These are phyloP conservation scores for Yarrowia yakushimensis DNA, from an alignment of 805 yeast species.

Conservation along the genomic window DNA sequence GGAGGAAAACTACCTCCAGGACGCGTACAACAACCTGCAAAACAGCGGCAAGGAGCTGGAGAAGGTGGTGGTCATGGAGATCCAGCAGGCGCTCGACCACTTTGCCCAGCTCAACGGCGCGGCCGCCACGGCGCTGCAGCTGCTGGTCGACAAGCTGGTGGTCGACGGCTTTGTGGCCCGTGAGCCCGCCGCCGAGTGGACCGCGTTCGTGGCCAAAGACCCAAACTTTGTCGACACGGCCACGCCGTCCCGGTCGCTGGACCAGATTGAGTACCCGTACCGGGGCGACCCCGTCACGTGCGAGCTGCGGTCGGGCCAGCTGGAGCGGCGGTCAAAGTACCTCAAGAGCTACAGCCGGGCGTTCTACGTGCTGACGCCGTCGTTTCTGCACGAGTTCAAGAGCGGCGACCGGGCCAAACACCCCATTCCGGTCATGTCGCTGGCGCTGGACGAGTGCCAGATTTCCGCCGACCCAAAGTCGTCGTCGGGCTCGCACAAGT, in stretches of 20 bases:
- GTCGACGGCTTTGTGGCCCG: slow-evolving; percentile 73
- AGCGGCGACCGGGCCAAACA: slow-evolving; percentile 77
- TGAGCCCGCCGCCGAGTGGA: slow-evolving; percentile 85
- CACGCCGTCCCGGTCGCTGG: slow-evolving; percentile 57
- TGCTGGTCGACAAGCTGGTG: slow-evolving; percentile 63
- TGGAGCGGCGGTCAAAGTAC: slow-evolving; percentile 88
- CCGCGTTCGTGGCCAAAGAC: slow-evolving; percentile 70
- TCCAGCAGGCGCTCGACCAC: slow-evolving; percentile 74
- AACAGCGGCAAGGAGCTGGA: slow-evolving; percentile 85
- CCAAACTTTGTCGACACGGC: slow-evolving; percentile 63
- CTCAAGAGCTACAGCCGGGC: slow-evolving; percentile 87
- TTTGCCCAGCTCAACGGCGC: slow-evolving; percentile 53
- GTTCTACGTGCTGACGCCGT: slow-evolving; percentile 87
- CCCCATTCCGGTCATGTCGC: slow-evolving; percentile 75
- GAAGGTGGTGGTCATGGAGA: slow-evolving; percentile 78
- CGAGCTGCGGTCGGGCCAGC: slow-evolving; percentile 69
- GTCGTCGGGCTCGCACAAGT: slow-evolving; percentile 51
- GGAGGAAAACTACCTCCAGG: slow-evolving; percentile 84
- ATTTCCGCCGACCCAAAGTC: slow-evolving; percentile 78
- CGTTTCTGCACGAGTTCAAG: slow-evolving; percentile 86
- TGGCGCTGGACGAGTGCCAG: slow-evolving; percentile 73
- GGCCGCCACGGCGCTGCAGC: slow-evolving; percentile 34
- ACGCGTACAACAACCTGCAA: slow-evolving; percentile 83
- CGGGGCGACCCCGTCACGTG: slow-evolving; percentile 65
- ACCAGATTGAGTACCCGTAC: slow-evolving; percentile 62